Percentiles rank a stretch among this genome's conserved stretches.
These are phyloP conservation scores for Allium sativum DNA, from an alignment of 106 monocot genomes.

Conservation along the genomic window DNA sequence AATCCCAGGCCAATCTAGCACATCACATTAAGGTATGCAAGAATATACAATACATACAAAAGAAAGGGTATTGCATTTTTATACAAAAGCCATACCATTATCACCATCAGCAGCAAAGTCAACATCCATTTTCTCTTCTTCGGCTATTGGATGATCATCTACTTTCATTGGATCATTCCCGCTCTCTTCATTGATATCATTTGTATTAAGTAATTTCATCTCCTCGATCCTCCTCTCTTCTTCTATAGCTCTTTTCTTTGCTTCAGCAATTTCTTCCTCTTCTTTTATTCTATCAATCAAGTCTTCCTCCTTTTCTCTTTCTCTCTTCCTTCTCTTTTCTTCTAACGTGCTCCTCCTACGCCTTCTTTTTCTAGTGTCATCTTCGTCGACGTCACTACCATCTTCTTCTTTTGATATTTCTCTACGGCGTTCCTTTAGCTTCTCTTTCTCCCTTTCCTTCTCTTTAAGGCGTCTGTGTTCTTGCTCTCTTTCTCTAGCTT, in stretches of 20 bases:
- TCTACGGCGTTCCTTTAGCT: conserved; percentile 55
- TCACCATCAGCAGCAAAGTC: conserved; percentile 9
- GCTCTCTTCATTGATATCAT: conserved; percentile 17
- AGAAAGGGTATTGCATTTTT: too few relatives aligned
- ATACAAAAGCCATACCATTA: neutral
- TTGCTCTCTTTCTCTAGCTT: conserved; percentile 84
- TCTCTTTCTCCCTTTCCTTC: conserved; percentile 78
- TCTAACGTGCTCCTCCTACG: conserved; percentile 44
- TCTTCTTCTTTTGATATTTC: conserved; percentile 75
- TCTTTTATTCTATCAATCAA: conserved; percentile 60
- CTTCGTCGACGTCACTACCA: conserved; percentile 80
- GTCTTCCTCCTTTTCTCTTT: conserved; percentile 84
- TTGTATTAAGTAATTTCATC: neutral
- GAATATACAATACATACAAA: too few relatives aligned
- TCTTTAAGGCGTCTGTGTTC: conserved; percentile 59
- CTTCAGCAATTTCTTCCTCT: conserved; percentile 76
- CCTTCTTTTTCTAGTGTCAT: conserved; percentile 63
- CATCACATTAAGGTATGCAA: too few relatives aligned
- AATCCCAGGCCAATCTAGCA: too few relatives aligned
- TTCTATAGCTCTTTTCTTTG: conserved; percentile 60
- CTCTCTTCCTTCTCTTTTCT: conserved; percentile 77
- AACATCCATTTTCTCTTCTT: neutral
- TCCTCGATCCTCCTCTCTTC: conserved; percentile 36
- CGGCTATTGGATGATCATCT: conserved; percentile 21
- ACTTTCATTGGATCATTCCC: conserved; percentile 14